These are phyloP conservation scores for Aspergillus carbonarius DNA, from an alignment of 2,329 filamentous ascomycete genomes.

Conservation along the genomic window DNA sequence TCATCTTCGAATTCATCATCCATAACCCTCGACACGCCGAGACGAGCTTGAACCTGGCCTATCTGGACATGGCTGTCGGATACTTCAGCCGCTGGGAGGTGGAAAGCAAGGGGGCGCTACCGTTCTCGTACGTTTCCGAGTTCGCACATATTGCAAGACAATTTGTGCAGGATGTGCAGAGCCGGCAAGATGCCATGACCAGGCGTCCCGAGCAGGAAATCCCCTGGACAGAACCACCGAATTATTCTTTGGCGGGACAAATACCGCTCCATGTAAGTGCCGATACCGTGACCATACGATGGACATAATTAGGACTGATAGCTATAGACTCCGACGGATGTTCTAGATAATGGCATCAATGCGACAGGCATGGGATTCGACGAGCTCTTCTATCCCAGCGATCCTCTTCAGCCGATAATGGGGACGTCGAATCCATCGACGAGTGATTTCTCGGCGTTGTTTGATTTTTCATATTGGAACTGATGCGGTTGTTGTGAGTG, in stretches of 20 bases:
- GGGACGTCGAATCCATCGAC: not conserved
- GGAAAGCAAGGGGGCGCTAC: conserved; percentile 38
- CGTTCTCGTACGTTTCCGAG: conserved; percentile 39
- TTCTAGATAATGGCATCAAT: too few relatives aligned
- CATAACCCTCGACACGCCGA: conserved; percentile 39
- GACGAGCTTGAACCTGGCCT: conserved; percentile 37
- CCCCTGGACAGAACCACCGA: too few relatives aligned
- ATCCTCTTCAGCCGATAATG: not conserved
- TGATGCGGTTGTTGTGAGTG: not conserved
- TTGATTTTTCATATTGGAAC: not conserved
- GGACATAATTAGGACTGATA: not conserved
- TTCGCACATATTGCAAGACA: conserved; percentile 46
- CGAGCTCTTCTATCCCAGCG: not conserved
- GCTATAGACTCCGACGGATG: not conserved
- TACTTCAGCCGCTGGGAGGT: conserved; percentile 46
- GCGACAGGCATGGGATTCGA: not conserved
- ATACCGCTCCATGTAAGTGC: too few relatives aligned
- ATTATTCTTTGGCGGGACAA: too few relatives aligned
- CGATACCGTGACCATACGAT: too few relatives aligned
- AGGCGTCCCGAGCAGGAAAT: too few relatives aligned
- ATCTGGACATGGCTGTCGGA: conserved; percentile 44
- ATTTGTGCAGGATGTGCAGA: conserved; percentile 29
- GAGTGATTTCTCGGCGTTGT: not conserved
- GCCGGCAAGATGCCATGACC: too few relatives aligned
- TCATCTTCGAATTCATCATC: conserved; percentile 45